Base-by-base conservation (phyloP, 768 basidiomycete species). In the Suillus plorans region DNA sequence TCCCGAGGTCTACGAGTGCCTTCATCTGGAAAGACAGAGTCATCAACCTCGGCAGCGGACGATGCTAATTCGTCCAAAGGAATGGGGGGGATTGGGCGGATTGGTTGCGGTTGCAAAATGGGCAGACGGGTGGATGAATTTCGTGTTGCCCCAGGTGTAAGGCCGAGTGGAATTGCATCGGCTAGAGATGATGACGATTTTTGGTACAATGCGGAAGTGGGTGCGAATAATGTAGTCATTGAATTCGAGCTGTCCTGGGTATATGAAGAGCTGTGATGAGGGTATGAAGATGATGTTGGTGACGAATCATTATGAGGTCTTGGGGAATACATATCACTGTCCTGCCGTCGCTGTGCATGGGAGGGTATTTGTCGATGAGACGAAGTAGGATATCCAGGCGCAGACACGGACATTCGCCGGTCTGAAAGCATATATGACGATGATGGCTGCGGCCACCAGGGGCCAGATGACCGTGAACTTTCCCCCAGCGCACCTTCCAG, bases 31-130 rank as follows among this genome's bases (percentile, higher is more conserved):
- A 64, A 59, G 28, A n/a, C 63, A 14, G 62, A 49, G 28, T 56
- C 55, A 39, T 60, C 41, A 31, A 28, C 28, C 9, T 72, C 76
- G 41, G 66, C 60, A 1, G 73, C 73, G 13, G 63, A 63, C 7
- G 68, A 68, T 2, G 76, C 41, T 63, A 76, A 69, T 2, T 76
- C 75, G 3, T 68, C 69, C 31, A 76, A 60, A 16, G 76, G 76
- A 57, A 76, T 76, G 10, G 70, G 76, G 10, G 75, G 75, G 64
- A 76, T 76, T 1, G 76, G 76, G 0, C 75, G 75, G 49, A 76
- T 76, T 59, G 75, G 75, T 64, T 76, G 75, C 0, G 75, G 75
- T 61, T 76, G 75, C 3, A 72, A 25, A 25, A 76, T 76, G n/a
- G 75, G 76, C 18, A 76, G 25, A 10, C 28, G 73, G 36, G 45